Base-by-base conservation (phyloP, 768 basidiomycete species). In the Termitomyces sp. region DNA sequence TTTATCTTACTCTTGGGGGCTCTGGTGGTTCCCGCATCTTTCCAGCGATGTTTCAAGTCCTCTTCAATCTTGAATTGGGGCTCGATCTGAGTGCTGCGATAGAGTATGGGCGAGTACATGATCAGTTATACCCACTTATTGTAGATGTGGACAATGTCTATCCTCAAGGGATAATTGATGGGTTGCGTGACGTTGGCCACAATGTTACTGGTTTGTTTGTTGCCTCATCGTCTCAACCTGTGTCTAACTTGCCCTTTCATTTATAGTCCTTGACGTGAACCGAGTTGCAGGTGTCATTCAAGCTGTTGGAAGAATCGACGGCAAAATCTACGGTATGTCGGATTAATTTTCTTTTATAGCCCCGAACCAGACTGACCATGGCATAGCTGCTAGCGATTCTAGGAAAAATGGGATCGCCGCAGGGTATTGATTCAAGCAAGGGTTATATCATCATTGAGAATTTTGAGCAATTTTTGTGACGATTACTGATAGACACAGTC, bases 361-460 rank as follows among this genome's bases (percentile, higher is more conserved):
- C 35, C 38, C 44, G 38, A 42, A 33, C 56, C 12, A 65, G 35
- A 56, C 24, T 28, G 48, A 32, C 32, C 28, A 22, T 18, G 40
- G 28, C 28, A 48, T 66, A 91, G 94, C 92, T 63, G 90, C 92
- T 9, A 93, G 91, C 70, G 95, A 97, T 74, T 93, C 91, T 20
- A 83, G 94, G 70, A 96, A 96, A 79, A 91, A 94, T 64, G 94
- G 94, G n/a, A 82, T 94, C 45, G 91, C 95, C 5, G 87, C 91
- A 51, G 95, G 91, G 3, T 96, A 95, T 74, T 93, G 69, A 68
- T 57, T 9, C n/a, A 4, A 39, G 12, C n/a, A n/a, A n/a, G 16
- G 1, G 11, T 54, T 54, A 38, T 22, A 54, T n/a, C n/a, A n/a
- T n/a, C n/a, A n/a, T 49, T 18, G 48, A 16, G 1, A n/a, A 28